Evolutionary conservation across 345 rosid genomes (phyloP).

Genomic region (Erysimum cheiranthoides): DNA sequence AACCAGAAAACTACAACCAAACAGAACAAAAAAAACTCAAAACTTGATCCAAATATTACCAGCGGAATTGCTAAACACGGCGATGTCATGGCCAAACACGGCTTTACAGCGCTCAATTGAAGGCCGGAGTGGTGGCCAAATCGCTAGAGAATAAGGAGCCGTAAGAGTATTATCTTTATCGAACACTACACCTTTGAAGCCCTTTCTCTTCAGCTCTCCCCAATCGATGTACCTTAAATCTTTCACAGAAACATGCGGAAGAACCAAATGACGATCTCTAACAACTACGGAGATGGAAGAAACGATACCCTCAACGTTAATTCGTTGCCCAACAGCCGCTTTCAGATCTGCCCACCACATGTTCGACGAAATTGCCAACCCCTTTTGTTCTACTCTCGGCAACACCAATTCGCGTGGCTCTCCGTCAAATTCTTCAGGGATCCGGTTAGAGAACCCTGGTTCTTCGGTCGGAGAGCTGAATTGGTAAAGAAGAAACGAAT

Average conservation of each 20-base stretch:
- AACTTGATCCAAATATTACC: slow-evolving; percentile 56
- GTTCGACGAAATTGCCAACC: slow-evolving; percentile 59
- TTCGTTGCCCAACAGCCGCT: slow-evolving; percentile 89
- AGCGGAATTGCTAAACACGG: slow-evolving; percentile 93
- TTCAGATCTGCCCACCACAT: slow-evolving; percentile 97
- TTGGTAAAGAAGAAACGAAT: slow-evolving; percentile 46
- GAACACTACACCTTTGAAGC: slow-evolving; percentile 91
- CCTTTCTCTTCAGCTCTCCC: slow-evolving; percentile 75
- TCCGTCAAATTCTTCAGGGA: slow-evolving; percentile 49
- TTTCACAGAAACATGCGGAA: slow-evolving; percentile 79
- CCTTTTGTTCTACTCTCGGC: not conserved
- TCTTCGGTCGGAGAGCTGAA: slow-evolving; percentile 49
- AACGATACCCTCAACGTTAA: slow-evolving; percentile 82
- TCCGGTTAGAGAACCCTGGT: slow-evolving; percentile 34
- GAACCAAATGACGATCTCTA: slow-evolving; percentile 69
- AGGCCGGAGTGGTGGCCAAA: slow-evolving; percentile 68
- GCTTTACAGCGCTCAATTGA: slow-evolving; percentile 81
- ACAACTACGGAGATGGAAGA: slow-evolving; percentile 63
- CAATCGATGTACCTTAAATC: slow-evolving; percentile 84
- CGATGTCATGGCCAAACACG: slow-evolving; percentile 79
- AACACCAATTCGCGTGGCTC: slow-evolving; percentile 35
- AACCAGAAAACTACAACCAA: slow-evolving; percentile 6
- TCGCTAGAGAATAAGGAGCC: slow-evolving; percentile 79
- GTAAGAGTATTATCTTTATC: slow-evolving; percentile 97
- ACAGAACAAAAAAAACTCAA: not conserved